Percentiles rank a stretch among this genome's conserved stretches.
phyloP scores from a whole-genome alignment of 2,329 filamentous ascomycete species.

The Cercospora sp. region DNA sequence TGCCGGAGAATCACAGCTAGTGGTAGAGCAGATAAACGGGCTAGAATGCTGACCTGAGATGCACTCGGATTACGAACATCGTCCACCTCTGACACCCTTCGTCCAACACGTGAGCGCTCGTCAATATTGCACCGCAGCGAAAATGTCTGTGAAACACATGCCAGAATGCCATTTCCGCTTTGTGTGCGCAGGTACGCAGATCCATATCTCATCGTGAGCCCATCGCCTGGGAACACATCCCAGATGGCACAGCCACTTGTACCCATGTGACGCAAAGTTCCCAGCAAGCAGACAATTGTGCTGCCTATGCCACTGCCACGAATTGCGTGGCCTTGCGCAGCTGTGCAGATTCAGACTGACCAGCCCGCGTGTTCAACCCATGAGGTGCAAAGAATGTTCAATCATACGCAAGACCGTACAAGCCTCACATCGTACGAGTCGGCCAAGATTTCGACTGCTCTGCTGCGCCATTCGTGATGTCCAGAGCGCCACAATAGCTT shows the following conservation, averaged over 20 bases:
- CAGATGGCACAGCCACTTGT: neutral
- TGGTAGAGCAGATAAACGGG: neutral
- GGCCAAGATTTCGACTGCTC: neutral
- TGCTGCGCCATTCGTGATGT: neutral
- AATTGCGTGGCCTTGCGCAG: neutral
- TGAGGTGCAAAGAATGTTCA: neutral
- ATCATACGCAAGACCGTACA: constrained; percentile 23
- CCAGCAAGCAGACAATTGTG: neutral
- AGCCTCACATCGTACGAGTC: constrained; percentile 7
- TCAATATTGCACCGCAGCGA: neutral
- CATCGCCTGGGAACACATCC: neutral
- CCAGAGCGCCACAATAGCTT: neutral
- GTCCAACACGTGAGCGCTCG: neutral
- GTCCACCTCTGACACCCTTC: neutral
- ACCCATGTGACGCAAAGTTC: neutral
- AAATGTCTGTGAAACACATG: neutral
- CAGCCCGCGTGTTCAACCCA: neutral
- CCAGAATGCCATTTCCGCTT: neutral
- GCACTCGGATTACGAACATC: neutral
- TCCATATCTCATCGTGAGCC: neutral
- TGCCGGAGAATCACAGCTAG: neutral
- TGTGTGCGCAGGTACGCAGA: neutral
- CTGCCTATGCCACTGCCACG: neutral
- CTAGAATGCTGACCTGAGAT: neutral
- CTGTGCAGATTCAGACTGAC: neutral